phyloP scores from a whole-genome alignment of 1,284 basidiomycete genomes.

The Trichosporon coremiiforme region DNA sequence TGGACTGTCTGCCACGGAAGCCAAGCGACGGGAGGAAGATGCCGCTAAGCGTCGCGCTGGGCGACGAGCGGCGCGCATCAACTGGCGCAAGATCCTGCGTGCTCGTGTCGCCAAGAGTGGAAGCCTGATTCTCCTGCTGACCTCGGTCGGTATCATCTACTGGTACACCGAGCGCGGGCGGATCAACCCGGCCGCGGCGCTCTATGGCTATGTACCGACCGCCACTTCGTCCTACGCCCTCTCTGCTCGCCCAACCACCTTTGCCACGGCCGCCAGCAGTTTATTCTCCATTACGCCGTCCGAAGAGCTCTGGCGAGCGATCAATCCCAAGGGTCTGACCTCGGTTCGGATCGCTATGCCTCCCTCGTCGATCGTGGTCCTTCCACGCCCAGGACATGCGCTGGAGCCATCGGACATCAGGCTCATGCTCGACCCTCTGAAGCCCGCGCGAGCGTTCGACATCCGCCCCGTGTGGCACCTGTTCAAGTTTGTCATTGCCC shows the following conservation, averaged over 20 bases:
- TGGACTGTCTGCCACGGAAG: slow-evolving; percentile 25
- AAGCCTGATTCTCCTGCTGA: slow-evolving; percentile 66
- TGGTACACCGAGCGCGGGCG: slow-evolving; percentile 50
- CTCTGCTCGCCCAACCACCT: slow-evolving; percentile 29
- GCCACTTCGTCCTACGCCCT: slow-evolving; percentile 25
- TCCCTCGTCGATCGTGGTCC: slow-evolving; percentile 72
- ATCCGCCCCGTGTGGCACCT: slow-evolving; percentile 64
- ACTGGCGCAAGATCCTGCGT: slow-evolving; percentile 60
- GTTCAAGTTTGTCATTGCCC: slow-evolving; percentile 78
- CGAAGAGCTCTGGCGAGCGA: slow-evolving; percentile 68
- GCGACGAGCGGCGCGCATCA: slow-evolving; percentile 12
- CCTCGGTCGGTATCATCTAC: slow-evolving; percentile 52
- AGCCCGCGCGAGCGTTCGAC: slow-evolving; percentile 42
- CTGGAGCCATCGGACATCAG: slow-evolving; percentile 49
- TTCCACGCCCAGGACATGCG: slow-evolving; percentile 56
- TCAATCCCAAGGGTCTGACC: slow-evolving; percentile 72
- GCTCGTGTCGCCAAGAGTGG: slow-evolving; percentile 78
- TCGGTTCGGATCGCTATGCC: slow-evolving; percentile 80
- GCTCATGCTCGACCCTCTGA: slow-evolving; percentile 20
- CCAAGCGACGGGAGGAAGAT: slow-evolving; percentile 28
- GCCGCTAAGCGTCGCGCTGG: slow-evolving; percentile 21
- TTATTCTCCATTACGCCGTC: slow-evolving; percentile 42
- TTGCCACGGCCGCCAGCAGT: slow-evolving; percentile 25
- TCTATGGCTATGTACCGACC: slow-evolving; percentile 50
- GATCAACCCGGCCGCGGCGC: slow-evolving; percentile 37